Conservation (phyloP, 306 rosid genomes). For the Castanea mollissima region DNA sequence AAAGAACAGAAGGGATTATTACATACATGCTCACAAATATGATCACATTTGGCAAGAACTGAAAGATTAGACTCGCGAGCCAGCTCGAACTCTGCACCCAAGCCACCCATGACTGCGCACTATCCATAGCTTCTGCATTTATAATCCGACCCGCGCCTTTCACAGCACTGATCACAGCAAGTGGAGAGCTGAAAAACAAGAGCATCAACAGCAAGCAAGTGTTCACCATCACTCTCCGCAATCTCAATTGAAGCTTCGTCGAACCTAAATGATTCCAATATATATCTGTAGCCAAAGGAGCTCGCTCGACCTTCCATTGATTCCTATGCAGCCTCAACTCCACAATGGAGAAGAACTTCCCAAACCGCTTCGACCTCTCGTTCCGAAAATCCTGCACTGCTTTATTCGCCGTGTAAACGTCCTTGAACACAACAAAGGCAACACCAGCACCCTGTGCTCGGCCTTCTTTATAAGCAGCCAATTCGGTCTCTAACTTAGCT, state of each 20-base stretch:
- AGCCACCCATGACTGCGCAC: conserved; percentile 81
- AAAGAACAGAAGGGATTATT: conserved; percentile 82
- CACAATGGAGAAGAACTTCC: conserved; percentile 78
- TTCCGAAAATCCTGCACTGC: conserved; percentile 92
- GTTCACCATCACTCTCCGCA: conserved; percentile 76
- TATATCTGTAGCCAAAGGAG: conserved; percentile 89
- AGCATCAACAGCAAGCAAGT: conserved; percentile 78
- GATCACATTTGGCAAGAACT: conserved; percentile 88
- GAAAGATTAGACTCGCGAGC: conserved; percentile 87
- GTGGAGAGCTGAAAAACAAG: conserved; percentile 92
- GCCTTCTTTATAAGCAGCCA: conserved; percentile 82
- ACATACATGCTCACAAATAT: conserved; percentile 91
- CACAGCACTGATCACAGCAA: conserved; percentile 80
- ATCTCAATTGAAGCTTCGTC: conserved; percentile 52
- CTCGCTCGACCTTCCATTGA: conserved; percentile 98
- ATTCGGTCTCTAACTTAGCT: conserved; percentile 81
- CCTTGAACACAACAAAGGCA: conserved; percentile 89
- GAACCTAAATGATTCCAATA: conserved; percentile 97
- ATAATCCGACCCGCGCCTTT: conserved; percentile 84
- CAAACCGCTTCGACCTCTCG: conserved; percentile 74
- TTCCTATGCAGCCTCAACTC: conserved; percentile 79
- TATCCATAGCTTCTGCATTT: conserved; percentile 93
- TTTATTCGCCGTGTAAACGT: conserved; percentile 84
- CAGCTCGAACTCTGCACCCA: conserved; percentile 95
- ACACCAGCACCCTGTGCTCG: conserved; percentile 86